Evolutionary conservation across 306 rosid species (phyloP), one percentile per base, ranked within the genome.

Genomic region (Canavalia ensiformis): DNA sequence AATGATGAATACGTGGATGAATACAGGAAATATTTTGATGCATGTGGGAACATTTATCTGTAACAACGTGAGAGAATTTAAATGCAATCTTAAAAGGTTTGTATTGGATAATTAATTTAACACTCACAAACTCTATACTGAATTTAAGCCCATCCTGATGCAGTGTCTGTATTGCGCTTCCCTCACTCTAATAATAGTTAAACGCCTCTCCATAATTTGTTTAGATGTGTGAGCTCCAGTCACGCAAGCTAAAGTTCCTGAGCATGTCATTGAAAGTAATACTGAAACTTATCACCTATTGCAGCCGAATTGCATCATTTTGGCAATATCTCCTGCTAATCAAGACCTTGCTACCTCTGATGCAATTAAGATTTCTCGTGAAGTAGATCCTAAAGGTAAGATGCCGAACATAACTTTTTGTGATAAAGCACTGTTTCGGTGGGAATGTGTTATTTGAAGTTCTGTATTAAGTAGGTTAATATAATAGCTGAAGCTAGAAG

Each of bases 341-440:
- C 99, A 96, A 92, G 99, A 96, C 82, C 93, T 96, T 87, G 99
- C 99, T 63, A 96, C 99, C 37, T 96, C 99, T 45, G 99, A 96
- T 86, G 99, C 99, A 37, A 94, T 96, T 84, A 96, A 90, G 84
- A 96, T 96, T 68, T 96, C 99, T 72, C 98, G 99, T 72, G 98
- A 96, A 85, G 99, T 96, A 73, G 99, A 96, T 82, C 99, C 99
- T 49, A 87, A 81, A 87, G 90, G 90, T 87, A 82, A 84, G 75
- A 59, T 31, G 60, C 64, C 45, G 63, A 76, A 42, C 75, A 39
- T 47, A 44, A 8, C 8, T 50, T 72, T 45, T 68, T 25, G 4
- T 68, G 50, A 67, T 62, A 50, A 67, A 44, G 58, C 67, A 72
- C 42, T 49, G 56, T 33, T 50, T 58, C 33, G 5, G 64, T 72